phyloP scores from a whole-genome alignment of 148 eudicot species.

The Gaultheria prostrata region DNA sequence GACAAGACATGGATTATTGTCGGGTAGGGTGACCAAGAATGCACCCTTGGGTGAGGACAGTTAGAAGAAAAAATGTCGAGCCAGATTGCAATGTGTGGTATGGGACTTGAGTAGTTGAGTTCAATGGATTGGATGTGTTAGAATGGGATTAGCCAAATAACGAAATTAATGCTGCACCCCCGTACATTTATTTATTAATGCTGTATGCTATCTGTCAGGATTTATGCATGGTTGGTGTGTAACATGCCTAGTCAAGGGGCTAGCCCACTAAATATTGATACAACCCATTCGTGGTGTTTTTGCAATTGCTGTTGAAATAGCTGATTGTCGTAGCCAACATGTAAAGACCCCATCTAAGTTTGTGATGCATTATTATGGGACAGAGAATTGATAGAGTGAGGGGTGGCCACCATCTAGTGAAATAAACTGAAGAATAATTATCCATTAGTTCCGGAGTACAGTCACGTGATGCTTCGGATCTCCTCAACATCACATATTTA shows the following conservation, averaged over 20 bases:
- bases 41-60: constrained; percentile 29
- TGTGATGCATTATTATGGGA: constrained; percentile 1
- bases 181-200: neutral
- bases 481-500: too few species aligned
- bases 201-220: constrained; percentile 19
- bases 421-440: neutral
- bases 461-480: too few species aligned
- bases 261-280: constrained; percentile 24
- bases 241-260: constrained; percentile 21
- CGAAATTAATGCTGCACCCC: neutral
- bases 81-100: constrained; percentile 10
- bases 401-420: neutral
- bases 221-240: constrained; percentile 30
- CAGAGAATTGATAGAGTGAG: neutral
- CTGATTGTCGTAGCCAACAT: neutral
- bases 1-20: constrained; percentile 16
- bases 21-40: constrained; percentile 18
- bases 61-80: neutral
- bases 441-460: too few species aligned
- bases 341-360: neutral
- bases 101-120: neutral
- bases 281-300: constrained; percentile 13
- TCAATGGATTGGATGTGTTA: neutral
- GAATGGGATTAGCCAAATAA: constrained; percentile 7
- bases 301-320: neutral